These are phyloP conservation scores for Craterostigma plantagineum DNA, from an alignment of 257 asterid species.

Conservation along the genomic window DNA sequence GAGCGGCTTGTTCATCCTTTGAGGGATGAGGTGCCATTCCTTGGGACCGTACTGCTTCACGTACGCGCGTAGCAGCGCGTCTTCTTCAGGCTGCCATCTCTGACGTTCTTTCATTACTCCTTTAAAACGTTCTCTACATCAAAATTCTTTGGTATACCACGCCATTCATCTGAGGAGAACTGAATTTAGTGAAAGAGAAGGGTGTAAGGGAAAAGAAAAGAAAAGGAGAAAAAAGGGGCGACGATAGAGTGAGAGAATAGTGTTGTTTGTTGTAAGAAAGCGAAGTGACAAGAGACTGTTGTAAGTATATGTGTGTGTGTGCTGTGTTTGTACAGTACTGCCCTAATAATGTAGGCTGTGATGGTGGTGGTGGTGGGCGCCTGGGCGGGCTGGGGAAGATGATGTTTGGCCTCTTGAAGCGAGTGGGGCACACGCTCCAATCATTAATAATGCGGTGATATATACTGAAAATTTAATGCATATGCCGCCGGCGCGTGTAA, in stretches of 20 bases:
- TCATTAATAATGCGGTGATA: constrained; percentile 3
- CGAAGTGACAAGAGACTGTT: too few species aligned
- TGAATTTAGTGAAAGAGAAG: background rate
- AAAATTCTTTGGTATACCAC: constrained; percentile 2
- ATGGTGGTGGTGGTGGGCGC: background rate
- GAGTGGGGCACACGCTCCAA: too few species aligned
- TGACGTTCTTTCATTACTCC: constrained; percentile 53
- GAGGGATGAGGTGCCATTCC: constrained; percentile 69
- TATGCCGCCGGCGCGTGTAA: too few species aligned
- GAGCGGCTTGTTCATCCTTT: constrained; percentile 38
- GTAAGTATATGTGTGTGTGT: background rate
- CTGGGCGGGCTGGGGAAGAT: constrained; percentile 14
- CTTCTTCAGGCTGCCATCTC: constrained; percentile 84
- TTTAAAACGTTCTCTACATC: constrained; percentile 19
- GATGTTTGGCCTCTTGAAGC: too few species aligned
- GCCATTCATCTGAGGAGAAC: background rate
- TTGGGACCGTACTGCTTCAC: constrained; percentile 72
- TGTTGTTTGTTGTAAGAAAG: too few species aligned
- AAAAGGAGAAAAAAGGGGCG: background rate
- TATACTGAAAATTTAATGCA: background rate
- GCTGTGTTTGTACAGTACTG: too few species aligned
- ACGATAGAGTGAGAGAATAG: background rate
- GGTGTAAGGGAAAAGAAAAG: constrained; percentile 2
- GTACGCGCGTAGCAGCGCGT: constrained; percentile 61
- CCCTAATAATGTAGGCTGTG: too few species aligned